Conservation (phyloP, 768 basidiomycete species). For the Serendipita vermifera region DNA sequence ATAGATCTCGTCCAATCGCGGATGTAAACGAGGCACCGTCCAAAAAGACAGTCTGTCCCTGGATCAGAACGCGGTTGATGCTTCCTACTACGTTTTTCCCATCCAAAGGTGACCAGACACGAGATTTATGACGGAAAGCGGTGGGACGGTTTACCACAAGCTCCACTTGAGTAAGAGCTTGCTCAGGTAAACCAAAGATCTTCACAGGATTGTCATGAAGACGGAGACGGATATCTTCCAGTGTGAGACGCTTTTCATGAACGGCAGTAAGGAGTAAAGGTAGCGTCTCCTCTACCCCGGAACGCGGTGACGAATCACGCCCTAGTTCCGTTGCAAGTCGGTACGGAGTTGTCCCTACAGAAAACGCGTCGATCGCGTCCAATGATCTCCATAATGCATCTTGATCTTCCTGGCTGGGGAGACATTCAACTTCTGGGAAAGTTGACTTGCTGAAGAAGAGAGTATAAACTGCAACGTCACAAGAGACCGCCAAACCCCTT, state of each 20-base stretch:
- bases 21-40: constrained; percentile 60
- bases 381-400: constrained; percentile 75
- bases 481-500: constrained; percentile 86
- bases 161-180: constrained; percentile 76
- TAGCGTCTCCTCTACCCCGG: constrained; percentile 78
- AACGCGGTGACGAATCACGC: constrained; percentile 47
- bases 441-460: constrained; percentile 75
- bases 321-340: constrained; percentile 51
- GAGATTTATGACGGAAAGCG: constrained; percentile 36
- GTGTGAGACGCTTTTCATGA: constrained; percentile 57
- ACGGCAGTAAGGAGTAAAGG: constrained; percentile 83
- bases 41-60: constrained; percentile 78
- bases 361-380: constrained; percentile 77
- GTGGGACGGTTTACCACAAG: constrained; percentile 73
- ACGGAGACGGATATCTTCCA: constrained; percentile 70
- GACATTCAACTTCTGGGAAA: constrained; percentile 47
- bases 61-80: constrained; percentile 82
- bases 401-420: constrained; percentile 70
- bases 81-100: constrained; percentile 50
- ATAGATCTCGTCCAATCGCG: constrained; percentile 59
- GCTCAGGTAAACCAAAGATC: constrained; percentile 86
- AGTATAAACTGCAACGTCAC: constrained; percentile 85
- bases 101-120: constrained; percentile 75
- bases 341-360: constrained; percentile 77
- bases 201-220: constrained; percentile 83